These are phyloP conservation scores for Musa beccarii DNA, from an alignment of 176 grass and related monocot genomes.

Conservation along the genomic window DNA sequence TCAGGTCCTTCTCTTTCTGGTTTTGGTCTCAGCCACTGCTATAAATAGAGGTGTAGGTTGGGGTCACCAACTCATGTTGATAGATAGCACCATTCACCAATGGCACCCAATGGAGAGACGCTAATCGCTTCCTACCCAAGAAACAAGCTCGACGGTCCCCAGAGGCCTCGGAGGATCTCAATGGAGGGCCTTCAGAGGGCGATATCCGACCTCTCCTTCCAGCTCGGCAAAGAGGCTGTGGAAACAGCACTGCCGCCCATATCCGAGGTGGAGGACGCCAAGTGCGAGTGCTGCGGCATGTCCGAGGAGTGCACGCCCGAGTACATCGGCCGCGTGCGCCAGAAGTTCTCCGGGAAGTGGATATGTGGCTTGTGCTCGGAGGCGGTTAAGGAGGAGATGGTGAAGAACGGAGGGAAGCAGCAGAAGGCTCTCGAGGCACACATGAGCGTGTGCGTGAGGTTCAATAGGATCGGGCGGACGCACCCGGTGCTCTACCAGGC, in stretches of 20 bases:
- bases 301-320: conserved; percentile 69
- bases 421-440: conserved; percentile 57
- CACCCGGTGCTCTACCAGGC: conserved; percentile 84
- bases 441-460: conserved; percentile 57
- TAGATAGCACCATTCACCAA: no score
- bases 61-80: no score
- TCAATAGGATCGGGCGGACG: conserved; percentile 55
- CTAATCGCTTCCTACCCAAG: conserved; percentile 18
- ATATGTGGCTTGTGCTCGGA: conserved; percentile 71
- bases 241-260: conserved; percentile 32
- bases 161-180: conserved; percentile 52
- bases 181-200: conserved; percentile 82
- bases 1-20: conserved; percentile 25
- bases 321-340: conserved; percentile 63
- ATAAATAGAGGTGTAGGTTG: conserved; percentile 13
- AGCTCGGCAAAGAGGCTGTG: conserved; percentile 38
- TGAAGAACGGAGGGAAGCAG: conserved; percentile 24
- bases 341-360: conserved; percentile 61
- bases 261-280: conserved; percentile 56
- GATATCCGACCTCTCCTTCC: conserved; percentile 66
- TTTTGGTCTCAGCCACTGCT: conserved; percentile 43
- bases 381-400: conserved; percentile 59
- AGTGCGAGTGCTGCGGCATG: conserved; percentile 89
- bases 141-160: neutral
- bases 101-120: conserved; percentile 61